Evolutionary conservation across 1,284 basidiomycete genomes (phyloP), one percentile per base, ranked within the genome.

Genomic region (Erythrobasidium hasegawianum): DNA sequence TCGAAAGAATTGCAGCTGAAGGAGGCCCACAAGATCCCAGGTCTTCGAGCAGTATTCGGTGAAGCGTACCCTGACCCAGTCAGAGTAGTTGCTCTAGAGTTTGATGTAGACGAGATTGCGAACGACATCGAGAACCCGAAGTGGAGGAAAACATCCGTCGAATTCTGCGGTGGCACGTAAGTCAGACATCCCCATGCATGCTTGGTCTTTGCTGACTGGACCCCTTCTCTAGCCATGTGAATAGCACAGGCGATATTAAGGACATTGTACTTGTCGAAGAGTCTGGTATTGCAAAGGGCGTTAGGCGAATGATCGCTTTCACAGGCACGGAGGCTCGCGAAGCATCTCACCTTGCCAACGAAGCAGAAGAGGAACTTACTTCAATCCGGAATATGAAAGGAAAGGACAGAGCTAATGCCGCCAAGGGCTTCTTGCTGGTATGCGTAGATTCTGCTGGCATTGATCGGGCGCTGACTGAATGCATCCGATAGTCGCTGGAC

Each of bases 51-150:
- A 3, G 96, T 99, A 38, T 99, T 99, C 75, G 95, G 95, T 54
- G 95, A 99, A 80, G 84, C 90, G 1, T 99, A 99, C 77, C 95
- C 95, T 2, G 94, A 98, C 78, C 95, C 95, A 1, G 95, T 99
- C 18, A 84, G 95, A 49, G 92, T 98, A 1, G 96, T 99, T 13
- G 85, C 89, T 10, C 81, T 99, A 47, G 92, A 90, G 75, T 92
- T 84, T 75, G 85, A 87, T 70, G 83, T 96, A 11, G 87, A 94
- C 59, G 90, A 94, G 64, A 92, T 98, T 67, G 81, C 85, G 45
- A 81, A 83, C 73, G 89, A 97, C 73, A 82, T 97, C 38, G 84
- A 87, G 73, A 93, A 95, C 79, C 84, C 87, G 5, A 90, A 88
- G 79, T 99, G 95, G 95, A 81, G 88, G 52, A 80, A 79, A 26